Percentiles rank a stretch among this genome's conserved stretches.
phyloP scores from a whole-genome alignment of 208 protist genomes.

The Zelonia costaricensis region DNA sequence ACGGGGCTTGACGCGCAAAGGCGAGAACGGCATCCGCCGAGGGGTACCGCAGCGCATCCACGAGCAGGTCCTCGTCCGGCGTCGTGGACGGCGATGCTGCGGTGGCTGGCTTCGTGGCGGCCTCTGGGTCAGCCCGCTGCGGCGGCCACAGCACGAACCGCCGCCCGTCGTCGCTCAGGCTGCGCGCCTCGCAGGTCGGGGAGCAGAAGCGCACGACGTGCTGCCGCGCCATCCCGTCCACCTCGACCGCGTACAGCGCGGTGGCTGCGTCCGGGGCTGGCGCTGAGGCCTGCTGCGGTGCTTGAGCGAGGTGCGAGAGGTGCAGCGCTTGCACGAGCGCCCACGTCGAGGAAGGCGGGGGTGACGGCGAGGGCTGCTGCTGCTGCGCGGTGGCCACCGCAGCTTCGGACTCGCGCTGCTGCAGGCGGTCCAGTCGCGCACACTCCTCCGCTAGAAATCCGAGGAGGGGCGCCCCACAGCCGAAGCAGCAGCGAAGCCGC shows the following conservation, averaged over 20 bases:
- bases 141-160: conserved; percentile 20
- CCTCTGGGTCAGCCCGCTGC: not conserved
- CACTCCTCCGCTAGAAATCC: conserved; percentile 30
- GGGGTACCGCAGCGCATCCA: conserved; percentile 12
- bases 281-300: too few relatives aligned
- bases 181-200: conserved; percentile 3
- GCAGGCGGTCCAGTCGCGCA: conserved; percentile 15
- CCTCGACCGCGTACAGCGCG: conserved; percentile 10
- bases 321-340: too few relatives aligned
- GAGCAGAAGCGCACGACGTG: conserved; percentile 28
- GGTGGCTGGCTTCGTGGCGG: not conserved
- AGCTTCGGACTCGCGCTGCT: not conserved
- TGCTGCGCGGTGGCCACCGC: not conserved
- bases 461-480: conserved; percentile 42
- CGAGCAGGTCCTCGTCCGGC: not conserved
- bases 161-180: conserved; percentile 21
- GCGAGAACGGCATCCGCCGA: conserved; percentile 1
- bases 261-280: not conserved
- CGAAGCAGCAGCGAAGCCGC: conserved; percentile 30
- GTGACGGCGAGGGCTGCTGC: too few relatives aligned
- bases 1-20: conserved; percentile 4
- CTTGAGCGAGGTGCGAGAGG: too few relatives aligned
- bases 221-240: conserved; percentile 9
- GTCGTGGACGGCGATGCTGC: not conserved
- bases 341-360: too few relatives aligned